Base-by-base conservation (phyloP, 2,329 filamentous ascomycete species). In the Phyllosticta citribraziliensis region DNA sequence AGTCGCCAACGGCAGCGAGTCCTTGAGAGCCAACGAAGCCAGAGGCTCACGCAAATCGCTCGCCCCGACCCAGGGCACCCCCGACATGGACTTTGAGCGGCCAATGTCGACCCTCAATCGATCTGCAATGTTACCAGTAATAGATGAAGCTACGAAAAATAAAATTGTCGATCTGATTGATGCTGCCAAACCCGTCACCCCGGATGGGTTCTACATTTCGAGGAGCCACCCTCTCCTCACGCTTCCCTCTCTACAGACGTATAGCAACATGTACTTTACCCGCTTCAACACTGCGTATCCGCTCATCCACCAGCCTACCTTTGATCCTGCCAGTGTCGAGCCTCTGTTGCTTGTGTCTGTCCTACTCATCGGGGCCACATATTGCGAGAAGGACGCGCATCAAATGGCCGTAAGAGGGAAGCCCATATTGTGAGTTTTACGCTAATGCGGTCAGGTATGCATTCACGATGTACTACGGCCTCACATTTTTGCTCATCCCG, bases 201-300 rank as follows among this genome's bases (percentile, higher is more conserved):
- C 81, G 4, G 78, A 82, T 59, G 78, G 79, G 1, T 71, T 74
- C 27, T 68, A 72, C 10, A 75, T 81, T 54, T 74, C 75, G n/a
- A 68, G 75, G 19, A 76, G 81, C 6, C 77, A 85, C 40, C 78
- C 79, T 0, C 69, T 85, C 0, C 70, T 86, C 2, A 80, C 79
- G 0, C 70, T 81, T 0, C 65, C 70, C 1, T 78, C 79, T 0
- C 70, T 86, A 9, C 82, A 85, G 64, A 75, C 73, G 2, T 86
- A 84, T 66, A 77, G 78, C 50, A 80, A 85, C 63, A 71, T 86
- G 1, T 87, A 82, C 71, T 86, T 86, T 69, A 79, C 76, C 0
- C 77, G 79, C 2, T 86, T 86, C 71, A 86, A 87, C 67, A 77
- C 78, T 0, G 75, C 79, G 0, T 86, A 86, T 64, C 84, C 84